These are phyloP conservation scores for Teratosphaeria viscida DNA, from an alignment of 2,329 filamentous ascomycete species.

Conservation along the genomic window DNA sequence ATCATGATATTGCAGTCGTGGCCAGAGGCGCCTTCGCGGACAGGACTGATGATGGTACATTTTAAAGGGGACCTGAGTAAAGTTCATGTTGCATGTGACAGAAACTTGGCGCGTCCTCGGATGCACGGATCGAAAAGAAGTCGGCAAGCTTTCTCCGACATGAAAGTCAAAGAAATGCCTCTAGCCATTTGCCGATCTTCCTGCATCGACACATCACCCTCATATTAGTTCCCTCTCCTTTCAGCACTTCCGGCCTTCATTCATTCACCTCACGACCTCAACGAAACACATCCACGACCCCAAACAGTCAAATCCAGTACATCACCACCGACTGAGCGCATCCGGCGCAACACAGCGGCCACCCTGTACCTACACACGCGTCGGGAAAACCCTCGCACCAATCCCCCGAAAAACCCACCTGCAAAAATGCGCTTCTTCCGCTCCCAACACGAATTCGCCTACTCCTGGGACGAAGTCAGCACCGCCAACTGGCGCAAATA, in stretches of 20 bases:
- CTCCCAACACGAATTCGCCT: constrained; percentile 81
- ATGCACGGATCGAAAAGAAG: no score
- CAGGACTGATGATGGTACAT: no score
- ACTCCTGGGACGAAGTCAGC: constrained; percentile 97
- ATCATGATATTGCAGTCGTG: no score
- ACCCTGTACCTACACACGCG: neutral
- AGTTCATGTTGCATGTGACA: no score
- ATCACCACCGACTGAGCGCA: neutral
- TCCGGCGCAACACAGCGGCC: neutral
- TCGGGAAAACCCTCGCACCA: neutral
- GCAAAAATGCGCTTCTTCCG: constrained; percentile 84
- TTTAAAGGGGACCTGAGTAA: no score
- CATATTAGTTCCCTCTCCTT: neutral
- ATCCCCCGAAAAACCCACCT: neutral
- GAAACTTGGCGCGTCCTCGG: no score
- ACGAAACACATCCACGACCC: neutral
- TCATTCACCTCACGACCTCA: neutral
- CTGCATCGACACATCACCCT: neutral
- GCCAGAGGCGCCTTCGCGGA: no score
- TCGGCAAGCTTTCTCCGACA: no score
- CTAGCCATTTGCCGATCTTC: no score
- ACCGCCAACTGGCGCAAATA: constrained; percentile 98
- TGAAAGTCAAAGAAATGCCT: no score
- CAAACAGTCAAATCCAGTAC: neutral
- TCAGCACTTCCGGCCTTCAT: neutral